A percentile compares a stretch with the other conserved stretches of the same genome.
phyloP scores from a whole-genome alignment of 495 filamentous ascomycete species.

The Annulohypoxylon moriforme region DNA sequence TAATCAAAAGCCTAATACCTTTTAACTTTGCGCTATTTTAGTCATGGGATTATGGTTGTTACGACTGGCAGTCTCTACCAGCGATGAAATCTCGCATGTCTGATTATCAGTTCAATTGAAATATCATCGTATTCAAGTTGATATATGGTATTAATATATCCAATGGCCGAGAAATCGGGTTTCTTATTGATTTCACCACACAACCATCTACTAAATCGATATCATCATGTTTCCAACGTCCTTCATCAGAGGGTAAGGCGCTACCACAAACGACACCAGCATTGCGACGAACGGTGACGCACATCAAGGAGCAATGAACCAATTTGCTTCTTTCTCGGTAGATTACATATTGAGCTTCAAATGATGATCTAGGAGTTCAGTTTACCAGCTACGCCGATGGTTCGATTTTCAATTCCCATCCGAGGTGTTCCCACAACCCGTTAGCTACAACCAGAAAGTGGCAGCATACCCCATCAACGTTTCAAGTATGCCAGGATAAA shows the following conservation, averaged over 20 bases:
- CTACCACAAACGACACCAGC: background rate
- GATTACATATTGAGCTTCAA: background rate
- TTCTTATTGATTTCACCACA: background rate
- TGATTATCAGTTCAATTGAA: background rate
- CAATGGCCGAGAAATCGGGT: background rate
- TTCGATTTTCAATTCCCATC: background rate
- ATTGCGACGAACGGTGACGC: background rate
- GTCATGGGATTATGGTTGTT: background rate
- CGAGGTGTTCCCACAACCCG: too few relatives aligned
- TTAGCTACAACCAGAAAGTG: background rate
- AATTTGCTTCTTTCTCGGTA: background rate
- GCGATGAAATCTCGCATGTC: background rate
- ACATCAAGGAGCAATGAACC: background rate
- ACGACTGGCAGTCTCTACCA: background rate
- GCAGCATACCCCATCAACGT: background rate
- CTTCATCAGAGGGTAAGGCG: background rate
- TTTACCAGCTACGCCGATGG: background rate
- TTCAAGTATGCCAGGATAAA: background rate
- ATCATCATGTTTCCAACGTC: background rate
- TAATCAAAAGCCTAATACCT: background rate
- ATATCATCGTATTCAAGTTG: background rate
- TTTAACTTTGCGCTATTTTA: background rate
- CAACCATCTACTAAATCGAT: background rate
- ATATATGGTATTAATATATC: background rate
- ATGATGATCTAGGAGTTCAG: background rate